Evolutionary conservation across 768 basidiomycete species (phyloP), one percentile per base, ranked within the genome.

Genomic region (Epithele typhae): DNA sequence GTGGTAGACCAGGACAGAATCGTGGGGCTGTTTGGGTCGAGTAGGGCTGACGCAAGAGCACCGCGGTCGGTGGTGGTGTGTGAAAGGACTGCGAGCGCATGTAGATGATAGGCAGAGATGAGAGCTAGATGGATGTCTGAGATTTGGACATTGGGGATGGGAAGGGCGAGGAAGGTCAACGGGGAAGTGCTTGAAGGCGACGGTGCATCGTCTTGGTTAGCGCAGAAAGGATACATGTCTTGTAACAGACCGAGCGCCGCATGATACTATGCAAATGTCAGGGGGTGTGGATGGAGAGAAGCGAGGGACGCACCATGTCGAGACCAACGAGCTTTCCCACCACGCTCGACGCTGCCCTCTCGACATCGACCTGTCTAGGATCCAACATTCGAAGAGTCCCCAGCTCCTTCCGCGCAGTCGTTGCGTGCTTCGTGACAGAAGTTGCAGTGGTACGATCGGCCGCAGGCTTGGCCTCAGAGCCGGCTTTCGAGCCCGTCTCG

Each of bases 311-410:
- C 57, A 91, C 89, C 79, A 88, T 68, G 54, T 87, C 84, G 40
- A 91, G 59, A 19, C 73, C 56, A 21, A 88, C 69, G 2, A 91
- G 63, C 61, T 88, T 89, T 7, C 78, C 83, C 5, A 81, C 59
- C 4, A 90, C 65, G 48, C 81, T 82, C 40, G 74, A 73, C 1
- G 84, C 88, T 2, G 85, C 87, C 30, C 82, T 73, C 64, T 92
- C 90, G 5, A 89, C 73, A 52, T 90, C 82, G 8, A 86, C 14
- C 52, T 77, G 75, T 3, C 67, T 69, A 0, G 74, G 66, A 37
- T 63, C 66, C 17, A 76, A 42, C 25, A 57, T 59, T 40, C 87
- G 68, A 35, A 91, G 65, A 3, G 62, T 53, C 1, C 47, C 48
- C 7, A 91, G 60, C 42, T 77, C 71, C 41, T 67, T 69, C 14